Conservation (phyloP, 2,329 filamentous ascomycete genomes). For the Hansfordia pulvinata region DNA sequence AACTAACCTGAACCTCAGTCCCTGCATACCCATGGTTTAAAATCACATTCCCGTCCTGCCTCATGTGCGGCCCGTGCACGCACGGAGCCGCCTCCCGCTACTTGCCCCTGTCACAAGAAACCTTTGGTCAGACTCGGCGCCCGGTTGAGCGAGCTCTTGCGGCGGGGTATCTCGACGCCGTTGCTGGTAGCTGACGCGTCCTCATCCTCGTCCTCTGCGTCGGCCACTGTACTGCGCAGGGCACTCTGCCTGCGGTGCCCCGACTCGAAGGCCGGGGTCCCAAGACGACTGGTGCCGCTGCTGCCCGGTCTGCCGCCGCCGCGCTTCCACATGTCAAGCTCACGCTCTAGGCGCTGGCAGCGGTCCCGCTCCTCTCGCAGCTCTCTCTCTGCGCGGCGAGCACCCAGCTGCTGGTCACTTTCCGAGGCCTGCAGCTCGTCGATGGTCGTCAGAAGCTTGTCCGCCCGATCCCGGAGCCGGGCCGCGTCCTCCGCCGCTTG, state of each 20-base stretch:
- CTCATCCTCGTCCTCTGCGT: constrained; percentile 27
- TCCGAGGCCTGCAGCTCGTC: constrained; percentile 88
- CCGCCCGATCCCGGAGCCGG: constrained; percentile 80
- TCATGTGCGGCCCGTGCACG: no score
- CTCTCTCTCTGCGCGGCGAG: constrained; percentile 79
- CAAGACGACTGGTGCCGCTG: constrained; percentile 12
- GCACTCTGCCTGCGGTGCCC: constrained; percentile 16
- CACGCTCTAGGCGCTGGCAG: constrained; percentile 66
- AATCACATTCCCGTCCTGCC: no score
- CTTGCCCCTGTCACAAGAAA: no score
- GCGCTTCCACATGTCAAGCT: constrained; percentile 73
- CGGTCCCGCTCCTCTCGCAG: constrained; percentile 82
- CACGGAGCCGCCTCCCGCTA: no score
- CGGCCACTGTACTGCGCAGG: constrained; percentile 37
- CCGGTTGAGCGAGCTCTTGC: constrained; percentile 52
- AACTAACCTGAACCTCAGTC: no score
- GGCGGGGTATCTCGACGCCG: constrained; percentile 41
- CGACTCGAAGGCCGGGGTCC: constrained; percentile 12
- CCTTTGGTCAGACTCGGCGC: constrained; percentile 62
- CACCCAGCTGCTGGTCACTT: constrained; percentile 64
- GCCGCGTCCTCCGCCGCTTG: constrained; percentile 73
- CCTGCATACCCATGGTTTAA: no score
- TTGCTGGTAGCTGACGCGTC: no score
- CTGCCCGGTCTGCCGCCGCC: constrained; percentile 44
- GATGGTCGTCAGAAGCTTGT: constrained; percentile 78